Base-by-base conservation (phyloP, 208 protist species). In the Leishmania aethiopica region DNA sequence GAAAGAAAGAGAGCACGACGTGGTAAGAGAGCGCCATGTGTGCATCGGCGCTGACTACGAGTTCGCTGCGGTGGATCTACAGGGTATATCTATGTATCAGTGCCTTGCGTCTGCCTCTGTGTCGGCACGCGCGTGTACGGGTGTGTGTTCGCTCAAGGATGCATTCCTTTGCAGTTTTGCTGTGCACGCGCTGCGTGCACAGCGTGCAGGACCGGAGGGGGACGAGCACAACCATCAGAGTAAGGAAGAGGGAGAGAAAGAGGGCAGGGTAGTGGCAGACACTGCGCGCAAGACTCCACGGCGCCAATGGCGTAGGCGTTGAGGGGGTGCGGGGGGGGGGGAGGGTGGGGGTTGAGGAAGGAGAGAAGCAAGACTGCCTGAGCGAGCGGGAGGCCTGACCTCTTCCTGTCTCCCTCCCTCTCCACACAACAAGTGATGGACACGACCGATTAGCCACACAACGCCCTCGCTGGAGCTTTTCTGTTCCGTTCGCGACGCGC, bases 21-120 rank as follows among this genome's bases (percentile, higher is more conserved):
- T 84, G 79, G 49, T 79, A 87, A 4, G 73, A 82, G 13, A 83
- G 42, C 13, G 53, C 66, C 84, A 80, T 86, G 17, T 35, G 22
- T 75, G 47, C 62, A 42, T 7, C 62, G 1, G 62, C 25, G 37
- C 66, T 15, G 13, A 11, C 37, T 15, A 22, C 3, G 32, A 13
- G 32, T 19, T 37, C 17, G 11, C 32, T 11, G 62, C 7, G 0
- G 49, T 15, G 13, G 49, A 53, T 53, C 11, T 53, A 53, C 6
- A 53, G 15, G 15, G 32, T 45, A 11, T 19, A 67, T 67, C 62
- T 67, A 67, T 67, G 28, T 28, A 67, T 67, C 62, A 17, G 62
- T 67, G 28, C 11, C 35, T 28, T 40, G 35, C n/a, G n/a, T 40
- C 25, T 67, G 10, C n/a, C n/a, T 42, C 22, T 51, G 35, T 45